Conservation (phyloP, 108 stramenopile species). For the Schizochytrium sp. region DNA sequence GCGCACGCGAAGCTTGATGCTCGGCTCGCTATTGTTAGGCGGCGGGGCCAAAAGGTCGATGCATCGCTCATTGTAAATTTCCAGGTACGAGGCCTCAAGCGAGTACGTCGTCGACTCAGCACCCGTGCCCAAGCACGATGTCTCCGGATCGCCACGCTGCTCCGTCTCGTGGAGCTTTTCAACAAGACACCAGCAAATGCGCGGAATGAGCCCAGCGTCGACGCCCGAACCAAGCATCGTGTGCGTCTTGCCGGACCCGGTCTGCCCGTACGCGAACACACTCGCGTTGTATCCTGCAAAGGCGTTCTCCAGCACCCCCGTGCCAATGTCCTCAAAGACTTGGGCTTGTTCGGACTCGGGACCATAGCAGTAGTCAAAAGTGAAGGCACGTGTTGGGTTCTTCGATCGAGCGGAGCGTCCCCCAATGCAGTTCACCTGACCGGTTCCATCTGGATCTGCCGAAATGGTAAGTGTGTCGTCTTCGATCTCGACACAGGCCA, state of each 20-base stretch:
- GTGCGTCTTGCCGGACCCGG: slow-evolving; percentile 32
- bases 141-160: neutral
- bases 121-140: neutral
- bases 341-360: neutral
- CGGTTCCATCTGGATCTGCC: neutral
- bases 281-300: slow-evolving; percentile 22
- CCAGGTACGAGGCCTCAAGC: slow-evolving; percentile 37
- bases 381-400: neutral
- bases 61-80: slow-evolving; percentile 55
- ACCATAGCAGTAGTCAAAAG: neutral
- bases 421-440: neutral
- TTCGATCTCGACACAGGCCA: neutral
- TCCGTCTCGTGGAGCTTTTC: neutral
- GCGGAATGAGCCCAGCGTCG: slow-evolving; percentile 16
- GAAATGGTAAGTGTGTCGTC: neutral
- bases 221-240: slow-evolving; percentile 25
- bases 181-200: neutral
- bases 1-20: slow-evolving; percentile 11
- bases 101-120: neutral
- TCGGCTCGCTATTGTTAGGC: slow-evolving; percentile 21
- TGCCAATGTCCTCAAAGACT: neutral
- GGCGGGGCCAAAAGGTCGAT: slow-evolving; percentile 40
- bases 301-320: neutral
- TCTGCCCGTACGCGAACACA: slow-evolving; percentile 31
- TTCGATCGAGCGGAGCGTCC: neutral